Conservation (phyloP, 257 asterid species). For the Craterostigma plantagineum region DNA sequence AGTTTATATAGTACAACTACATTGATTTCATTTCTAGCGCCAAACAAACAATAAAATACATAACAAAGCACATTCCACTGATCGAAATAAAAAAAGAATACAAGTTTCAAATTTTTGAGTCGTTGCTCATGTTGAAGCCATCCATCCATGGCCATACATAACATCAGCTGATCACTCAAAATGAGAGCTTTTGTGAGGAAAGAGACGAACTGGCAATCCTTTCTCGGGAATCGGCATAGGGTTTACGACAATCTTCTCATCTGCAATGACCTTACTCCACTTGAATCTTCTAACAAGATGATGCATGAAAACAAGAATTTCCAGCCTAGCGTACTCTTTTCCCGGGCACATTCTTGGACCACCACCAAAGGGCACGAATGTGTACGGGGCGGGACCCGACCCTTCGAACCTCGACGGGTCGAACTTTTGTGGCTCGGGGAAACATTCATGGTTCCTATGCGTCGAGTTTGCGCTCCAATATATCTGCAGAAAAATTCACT, state of each 20-base stretch:
- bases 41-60: too few relatives aligned
- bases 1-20: too few relatives aligned
- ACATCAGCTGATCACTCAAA: too few relatives aligned
- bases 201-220: constrained; percentile 33
- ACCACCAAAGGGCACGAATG: constrained; percentile 38
- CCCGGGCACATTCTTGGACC: constrained; percentile 54
- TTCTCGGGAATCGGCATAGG: constrained; percentile 34
- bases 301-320: constrained; percentile 34
- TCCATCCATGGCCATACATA: too few relatives aligned
- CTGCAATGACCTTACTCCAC: constrained; percentile 26
- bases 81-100: too few relatives aligned
- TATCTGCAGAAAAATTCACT: too few relatives aligned
- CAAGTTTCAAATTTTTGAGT: too few relatives aligned
- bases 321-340: constrained; percentile 30
- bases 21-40: too few relatives aligned
- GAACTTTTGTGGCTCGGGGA: constrained; percentile 28
- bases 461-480: constrained; percentile 39
- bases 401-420: constrained; percentile 48
- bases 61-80: too few relatives aligned
- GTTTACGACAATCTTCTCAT: constrained; percentile 27
- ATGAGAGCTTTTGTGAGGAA: too few relatives aligned
- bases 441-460: constrained; percentile 23
- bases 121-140: too few relatives aligned
- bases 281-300: constrained; percentile 30
- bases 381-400: constrained; percentile 37